Evolutionary conservation across 306 rosid genomes (phyloP).

Genomic region (Ormosia semicastrata): DNA sequence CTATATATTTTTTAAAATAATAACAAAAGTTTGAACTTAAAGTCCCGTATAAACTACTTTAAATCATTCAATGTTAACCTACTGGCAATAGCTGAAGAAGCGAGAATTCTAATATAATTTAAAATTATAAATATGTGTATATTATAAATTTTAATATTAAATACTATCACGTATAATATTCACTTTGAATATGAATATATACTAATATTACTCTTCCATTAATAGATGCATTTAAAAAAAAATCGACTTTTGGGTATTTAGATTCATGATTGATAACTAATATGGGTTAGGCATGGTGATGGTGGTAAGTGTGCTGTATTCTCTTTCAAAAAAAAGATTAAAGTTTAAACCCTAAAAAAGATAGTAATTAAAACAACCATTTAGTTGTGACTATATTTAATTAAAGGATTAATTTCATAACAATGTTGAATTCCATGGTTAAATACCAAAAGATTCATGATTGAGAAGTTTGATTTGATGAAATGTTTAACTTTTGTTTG

Average conservation of each 20-base stretch:
- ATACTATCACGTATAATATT: no score
- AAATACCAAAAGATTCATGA: background rate
- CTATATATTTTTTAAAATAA: background rate
- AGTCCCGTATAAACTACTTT: background rate
- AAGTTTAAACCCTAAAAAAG: no score
- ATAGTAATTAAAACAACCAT: no score
- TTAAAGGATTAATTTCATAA: background rate
- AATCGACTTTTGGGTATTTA: background rate
- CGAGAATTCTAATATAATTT: background rate
- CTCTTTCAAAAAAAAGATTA: no score
- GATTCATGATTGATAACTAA: no score
- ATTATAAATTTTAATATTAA: no score
- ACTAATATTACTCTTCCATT: no score
- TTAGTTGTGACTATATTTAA: no score
- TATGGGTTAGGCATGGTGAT: no score
- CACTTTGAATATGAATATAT: no score
- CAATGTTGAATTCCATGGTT: background rate
- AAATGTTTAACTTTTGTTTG: background rate
- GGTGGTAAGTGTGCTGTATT: no score
- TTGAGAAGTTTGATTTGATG: background rate
- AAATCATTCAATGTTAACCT: background rate
- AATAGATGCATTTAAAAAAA: background rate
- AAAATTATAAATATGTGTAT: no score
- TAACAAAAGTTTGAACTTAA: background rate
- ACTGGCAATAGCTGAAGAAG: background rate